Conservation (phyloP, 441 rosid species). For the Breynia disticha region DNA sequence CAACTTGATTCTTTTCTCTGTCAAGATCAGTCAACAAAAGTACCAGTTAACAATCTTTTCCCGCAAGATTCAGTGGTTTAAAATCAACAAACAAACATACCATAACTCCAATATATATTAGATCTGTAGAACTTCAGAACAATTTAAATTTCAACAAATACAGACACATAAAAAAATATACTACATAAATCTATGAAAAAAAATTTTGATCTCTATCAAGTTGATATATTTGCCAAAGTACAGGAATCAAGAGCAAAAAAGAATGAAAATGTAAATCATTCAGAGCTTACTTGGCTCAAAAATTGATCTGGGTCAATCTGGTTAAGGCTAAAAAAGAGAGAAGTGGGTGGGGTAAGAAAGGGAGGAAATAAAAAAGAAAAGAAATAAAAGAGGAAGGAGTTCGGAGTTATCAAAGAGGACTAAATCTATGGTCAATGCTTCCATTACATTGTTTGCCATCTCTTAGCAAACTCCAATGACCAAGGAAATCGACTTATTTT, state of each 20-base stretch:
- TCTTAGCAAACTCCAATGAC: conserved; percentile 40
- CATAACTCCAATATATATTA: too few species aligned
- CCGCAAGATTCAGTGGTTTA: neutral
- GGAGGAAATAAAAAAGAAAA: conserved; percentile 5
- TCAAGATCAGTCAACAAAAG: conserved; percentile 4
- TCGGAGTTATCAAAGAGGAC: conserved; percentile 40
- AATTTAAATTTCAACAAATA: too few species aligned
- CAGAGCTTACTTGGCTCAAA: conserved; percentile 35
- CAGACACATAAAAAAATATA: too few species aligned
- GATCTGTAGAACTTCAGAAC: too few species aligned
- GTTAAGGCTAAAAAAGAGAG: conserved; percentile 11
- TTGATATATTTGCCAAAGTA: too few species aligned
- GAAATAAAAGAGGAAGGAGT: conserved; percentile 23
- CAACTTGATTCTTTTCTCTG: conserved; percentile 11
- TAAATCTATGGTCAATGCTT: conserved; percentile 55
- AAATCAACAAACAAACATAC: neutral
- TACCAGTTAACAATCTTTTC: neutral
- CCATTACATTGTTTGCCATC: conserved; percentile 44
- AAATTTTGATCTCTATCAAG: too few species aligned
- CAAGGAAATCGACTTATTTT: conserved; percentile 28
- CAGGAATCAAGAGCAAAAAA: neutral
- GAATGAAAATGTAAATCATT: conserved; percentile 18
- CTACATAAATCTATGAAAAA: too few species aligned
- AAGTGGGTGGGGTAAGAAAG: neutral
- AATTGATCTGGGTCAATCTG: conserved; percentile 43